A percentile compares a stretch with the other conserved stretches of the same genome.
Evolutionary conservation across 495 filamentous ascomycete species (phyloP).

Genomic region (Poronia punctata): DNA sequence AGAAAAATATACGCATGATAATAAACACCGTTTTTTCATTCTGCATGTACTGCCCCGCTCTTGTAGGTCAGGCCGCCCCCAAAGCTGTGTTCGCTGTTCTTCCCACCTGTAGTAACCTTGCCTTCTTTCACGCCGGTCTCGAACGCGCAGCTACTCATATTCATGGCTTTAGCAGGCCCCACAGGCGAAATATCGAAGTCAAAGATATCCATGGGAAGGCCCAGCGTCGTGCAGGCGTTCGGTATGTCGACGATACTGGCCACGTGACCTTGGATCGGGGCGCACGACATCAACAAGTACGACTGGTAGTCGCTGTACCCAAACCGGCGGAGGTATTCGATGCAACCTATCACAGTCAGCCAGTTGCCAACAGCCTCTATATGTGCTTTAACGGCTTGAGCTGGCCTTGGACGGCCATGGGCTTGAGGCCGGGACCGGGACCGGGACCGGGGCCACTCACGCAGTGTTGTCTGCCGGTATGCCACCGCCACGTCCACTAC

Average conservation of each 20-base stretch:
- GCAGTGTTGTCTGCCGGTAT: conserved; percentile 77
- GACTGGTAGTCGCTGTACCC: conserved; percentile 75
- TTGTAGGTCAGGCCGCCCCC: conserved; percentile 48
- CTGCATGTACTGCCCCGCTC: conserved; percentile 9
- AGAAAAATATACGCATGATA: too few relatives aligned
- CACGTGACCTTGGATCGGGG: conserved; percentile 86
- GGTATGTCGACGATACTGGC: conserved; percentile 89
- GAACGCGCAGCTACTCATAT: conserved; percentile 76
- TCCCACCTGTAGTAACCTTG: conserved; percentile 32
- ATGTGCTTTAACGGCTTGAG: too few relatives aligned
- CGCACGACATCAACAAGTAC: conserved; percentile 82
- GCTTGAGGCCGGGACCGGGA: neutral
- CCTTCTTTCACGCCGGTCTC: conserved; percentile 45
- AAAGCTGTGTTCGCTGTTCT: conserved; percentile 41
- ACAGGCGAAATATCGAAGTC: conserved; percentile 84
- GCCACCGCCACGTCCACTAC: conserved; percentile 79
- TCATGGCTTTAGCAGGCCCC: conserved; percentile 50
- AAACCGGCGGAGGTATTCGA: conserved; percentile 82
- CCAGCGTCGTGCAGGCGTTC: conserved; percentile 81
- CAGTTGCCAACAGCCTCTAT: too few relatives aligned
- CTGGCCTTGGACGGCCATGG: too few relatives aligned
- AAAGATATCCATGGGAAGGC: conserved; percentile 91
- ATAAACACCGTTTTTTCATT: too few relatives aligned
- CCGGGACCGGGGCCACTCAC: conserved; percentile 39
- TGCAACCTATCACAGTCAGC: conserved; percentile 37